Evolutionary conservation across 2,329 filamentous ascomycete genomes (phyloP).

Genomic region (Catunica adiposa): DNA sequence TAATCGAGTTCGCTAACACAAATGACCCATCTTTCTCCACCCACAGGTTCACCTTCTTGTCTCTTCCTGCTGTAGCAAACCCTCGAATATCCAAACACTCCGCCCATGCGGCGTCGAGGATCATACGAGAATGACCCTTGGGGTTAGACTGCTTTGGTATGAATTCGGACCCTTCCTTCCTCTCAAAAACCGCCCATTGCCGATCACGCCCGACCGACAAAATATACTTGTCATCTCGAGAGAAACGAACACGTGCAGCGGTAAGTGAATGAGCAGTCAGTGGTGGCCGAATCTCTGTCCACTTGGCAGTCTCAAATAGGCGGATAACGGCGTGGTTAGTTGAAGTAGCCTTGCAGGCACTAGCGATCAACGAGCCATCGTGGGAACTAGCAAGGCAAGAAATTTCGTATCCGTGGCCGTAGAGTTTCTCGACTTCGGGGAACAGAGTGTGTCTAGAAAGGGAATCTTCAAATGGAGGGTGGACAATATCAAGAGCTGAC

Average conservation of each 20-base stretch:
- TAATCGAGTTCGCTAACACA: slow-evolving; percentile 22
- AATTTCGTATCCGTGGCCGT: slow-evolving; percentile 95
- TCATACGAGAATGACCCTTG: slow-evolving; percentile 86
- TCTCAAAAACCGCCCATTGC: slow-evolving; percentile 70
- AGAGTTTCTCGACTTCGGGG: slow-evolving; percentile 92
- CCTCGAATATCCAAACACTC: slow-evolving; percentile 29
- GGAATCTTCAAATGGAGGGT: slow-evolving; percentile 78
- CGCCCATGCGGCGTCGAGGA: slow-evolving; percentile 75
- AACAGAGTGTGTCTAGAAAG: slow-evolving; percentile 81
- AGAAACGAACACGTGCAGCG: slow-evolving; percentile 68
- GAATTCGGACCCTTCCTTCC: slow-evolving; percentile 34
- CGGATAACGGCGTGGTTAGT: slow-evolving; percentile 89
- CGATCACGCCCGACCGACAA: slow-evolving; percentile 83
- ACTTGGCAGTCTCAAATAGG: slow-evolving; percentile 69
- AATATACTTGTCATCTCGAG: slow-evolving; percentile 52
- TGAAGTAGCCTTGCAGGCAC: slow-evolving; percentile 82
- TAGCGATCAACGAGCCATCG: slow-evolving; percentile 63
- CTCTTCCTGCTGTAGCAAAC: slow-evolving; percentile 80
- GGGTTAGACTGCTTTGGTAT: slow-evolving; percentile 46
- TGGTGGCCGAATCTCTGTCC: slow-evolving; percentile 75
- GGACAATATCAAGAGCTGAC: slow-evolving; percentile 46
- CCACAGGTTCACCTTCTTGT: slow-evolving; percentile 73
- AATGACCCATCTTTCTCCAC: slow-evolving; percentile 20
- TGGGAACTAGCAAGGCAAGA: slow-evolving; percentile 67
- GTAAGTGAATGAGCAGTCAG: slow-evolving; percentile 77